A percentile compares a stretch with the other conserved stretches of the same genome.
These are phyloP conservation scores for Globisporangium nunn DNA, from an alignment of 352 stramenopile species.

Conservation along the genomic window DNA sequence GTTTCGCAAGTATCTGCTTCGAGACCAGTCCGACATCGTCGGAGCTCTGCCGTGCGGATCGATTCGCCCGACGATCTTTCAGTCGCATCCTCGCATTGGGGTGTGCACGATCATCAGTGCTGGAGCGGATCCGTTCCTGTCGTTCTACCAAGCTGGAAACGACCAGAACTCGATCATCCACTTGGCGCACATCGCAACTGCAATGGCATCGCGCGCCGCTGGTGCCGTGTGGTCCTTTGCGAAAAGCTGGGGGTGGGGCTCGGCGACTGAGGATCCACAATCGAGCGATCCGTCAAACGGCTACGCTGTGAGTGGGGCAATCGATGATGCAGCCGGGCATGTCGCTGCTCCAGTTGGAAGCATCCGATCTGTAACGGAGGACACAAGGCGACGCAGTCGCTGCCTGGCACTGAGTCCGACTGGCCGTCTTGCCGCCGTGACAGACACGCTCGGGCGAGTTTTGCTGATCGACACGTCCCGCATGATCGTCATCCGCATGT, in stretches of 20 bases:
- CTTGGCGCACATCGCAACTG: conserved; percentile 76
- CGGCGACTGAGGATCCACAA: conserved; percentile 7
- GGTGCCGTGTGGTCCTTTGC: conserved; percentile 80
- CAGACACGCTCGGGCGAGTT: conserved; percentile 70
- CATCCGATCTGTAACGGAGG: conserved; percentile 48
- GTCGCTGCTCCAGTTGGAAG: conserved; percentile 53
- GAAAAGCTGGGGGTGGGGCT: conserved; percentile 71
- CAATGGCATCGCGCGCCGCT: conserved; percentile 65
- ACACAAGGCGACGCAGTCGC: conserved; percentile 47
- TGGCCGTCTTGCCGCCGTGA: conserved; percentile 56
- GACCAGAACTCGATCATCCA: conserved; percentile 86
- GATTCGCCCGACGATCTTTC: conserved; percentile 70
- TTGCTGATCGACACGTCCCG: conserved; percentile 69
- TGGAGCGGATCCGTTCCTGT: conserved; percentile 57
- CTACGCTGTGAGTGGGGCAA: conserved; percentile 19
- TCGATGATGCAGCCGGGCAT: conserved; percentile 59
- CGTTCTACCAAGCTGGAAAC: conserved; percentile 80
- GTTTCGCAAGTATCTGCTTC: conserved; percentile 74
- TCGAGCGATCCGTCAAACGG: neutral
- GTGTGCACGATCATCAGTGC: conserved; percentile 69
- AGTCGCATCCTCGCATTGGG: conserved; percentile 67
- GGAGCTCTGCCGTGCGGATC: conserved; percentile 52
- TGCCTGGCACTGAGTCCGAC: conserved; percentile 65
- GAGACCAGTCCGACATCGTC: conserved; percentile 63
- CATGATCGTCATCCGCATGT: conserved; percentile 82